These are phyloP conservation scores for Ettlia oleoabundans DNA, from an alignment of 139 green algal genomes.

Conservation along the genomic window DNA sequence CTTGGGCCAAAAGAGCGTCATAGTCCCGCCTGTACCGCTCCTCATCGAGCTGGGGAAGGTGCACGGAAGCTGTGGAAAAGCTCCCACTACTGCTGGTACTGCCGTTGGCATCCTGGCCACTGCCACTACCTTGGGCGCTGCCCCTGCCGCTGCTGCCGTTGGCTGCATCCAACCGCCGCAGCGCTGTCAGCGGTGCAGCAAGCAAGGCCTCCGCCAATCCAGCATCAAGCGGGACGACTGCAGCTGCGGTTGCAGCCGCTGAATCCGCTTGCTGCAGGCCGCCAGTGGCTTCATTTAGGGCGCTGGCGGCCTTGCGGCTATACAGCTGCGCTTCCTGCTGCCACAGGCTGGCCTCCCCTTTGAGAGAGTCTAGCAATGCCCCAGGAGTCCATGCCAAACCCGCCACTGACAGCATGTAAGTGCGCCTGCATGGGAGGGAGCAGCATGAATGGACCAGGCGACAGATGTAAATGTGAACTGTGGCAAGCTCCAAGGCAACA, in stretches of 20 bases:
- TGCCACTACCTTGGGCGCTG: no score
- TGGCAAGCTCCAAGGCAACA: no score
- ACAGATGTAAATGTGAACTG: no score
- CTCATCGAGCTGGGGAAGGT: no score
- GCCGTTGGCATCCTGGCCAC: background rate
- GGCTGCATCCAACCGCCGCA: background rate
- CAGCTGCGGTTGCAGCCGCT: background rate
- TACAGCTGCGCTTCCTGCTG: constrained; percentile 13
- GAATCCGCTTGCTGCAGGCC: background rate
- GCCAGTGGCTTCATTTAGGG: background rate
- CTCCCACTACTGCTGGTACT: no score
- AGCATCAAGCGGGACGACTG: background rate
- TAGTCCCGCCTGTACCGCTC: constrained; percentile 1
- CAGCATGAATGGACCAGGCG: no score
- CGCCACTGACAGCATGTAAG: background rate
- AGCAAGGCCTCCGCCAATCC: constrained; percentile 9
- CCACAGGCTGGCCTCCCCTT: constrained; percentile 18
- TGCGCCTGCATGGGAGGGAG: constrained; percentile 1
- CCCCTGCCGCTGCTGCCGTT: background rate
- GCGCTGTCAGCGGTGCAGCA: constrained; percentile 12
- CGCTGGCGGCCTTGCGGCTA: background rate
- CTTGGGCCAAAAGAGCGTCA: background rate
- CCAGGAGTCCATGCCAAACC: constrained; percentile 3
- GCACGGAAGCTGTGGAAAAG: no score
- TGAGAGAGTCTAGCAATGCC: constrained; percentile 10